Conservation (phyloP, 306 rosid species). For the Cucurbita maxima region DNA sequence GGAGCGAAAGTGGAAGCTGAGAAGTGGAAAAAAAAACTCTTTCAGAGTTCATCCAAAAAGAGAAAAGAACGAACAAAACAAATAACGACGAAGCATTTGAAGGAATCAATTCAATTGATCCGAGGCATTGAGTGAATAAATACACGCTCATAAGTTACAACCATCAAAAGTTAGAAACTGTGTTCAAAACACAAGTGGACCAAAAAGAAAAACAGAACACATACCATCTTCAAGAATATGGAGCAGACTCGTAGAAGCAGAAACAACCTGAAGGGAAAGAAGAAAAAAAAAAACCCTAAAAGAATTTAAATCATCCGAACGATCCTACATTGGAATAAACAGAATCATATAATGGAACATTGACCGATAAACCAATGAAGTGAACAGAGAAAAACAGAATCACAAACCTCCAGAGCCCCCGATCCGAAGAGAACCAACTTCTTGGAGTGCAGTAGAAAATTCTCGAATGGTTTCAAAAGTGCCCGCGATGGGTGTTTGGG, state of each 20-base stretch:
- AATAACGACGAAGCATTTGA: neutral
- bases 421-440: neutral
- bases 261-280: neutral
- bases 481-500: neutral
- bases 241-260: neutral
- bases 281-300: neutral
- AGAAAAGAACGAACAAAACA: neutral
- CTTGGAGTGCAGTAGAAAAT: neutral
- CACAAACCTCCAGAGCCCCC: neutral
- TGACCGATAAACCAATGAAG: neutral
- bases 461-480: neutral
- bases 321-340: neutral
- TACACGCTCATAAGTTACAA: neutral
- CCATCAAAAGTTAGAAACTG: neutral
- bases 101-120: neutral
- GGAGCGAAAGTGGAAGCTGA: slow-evolving; percentile 84
- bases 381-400: neutral
- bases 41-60: neutral
- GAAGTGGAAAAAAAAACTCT: neutral
- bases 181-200: neutral
- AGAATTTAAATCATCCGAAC: neutral
- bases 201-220: neutral
- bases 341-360: neutral
- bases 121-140: neutral
- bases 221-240: neutral